Conservation (phyloP, 176 grass and related monocot genomes). For the Avena eriantha region DNA sequence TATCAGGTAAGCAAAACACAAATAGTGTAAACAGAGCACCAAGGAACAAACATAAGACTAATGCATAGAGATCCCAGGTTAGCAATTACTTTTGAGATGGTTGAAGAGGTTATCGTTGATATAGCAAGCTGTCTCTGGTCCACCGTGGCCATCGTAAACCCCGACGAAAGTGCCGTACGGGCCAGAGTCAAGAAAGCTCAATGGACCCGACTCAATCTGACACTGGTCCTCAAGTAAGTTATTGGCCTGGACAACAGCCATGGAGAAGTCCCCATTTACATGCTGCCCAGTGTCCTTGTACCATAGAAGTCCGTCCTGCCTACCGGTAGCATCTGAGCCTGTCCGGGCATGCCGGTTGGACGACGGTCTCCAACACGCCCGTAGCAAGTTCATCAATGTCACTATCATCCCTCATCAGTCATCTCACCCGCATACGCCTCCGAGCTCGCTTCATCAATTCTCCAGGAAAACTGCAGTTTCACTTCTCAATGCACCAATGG, state of each 20-base stretch:
- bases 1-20: not conserved
- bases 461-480: not conserved
- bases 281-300: constrained; percentile 94
- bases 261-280: constrained; percentile 86
- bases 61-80: not conserved
- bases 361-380: constrained; percentile 85
- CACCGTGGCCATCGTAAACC: constrained; percentile 93
- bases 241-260: constrained; percentile 97
- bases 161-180: constrained; percentile 88
- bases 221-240: constrained; percentile 91
- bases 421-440: constrained; percentile 43
- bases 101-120: constrained; percentile 88
- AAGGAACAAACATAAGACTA: constrained; percentile 28
- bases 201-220: constrained; percentile 76
- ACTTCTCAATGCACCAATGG: not conserved
- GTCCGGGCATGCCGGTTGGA: constrained; percentile 58
- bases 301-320: constrained; percentile 89
- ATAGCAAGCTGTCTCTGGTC: constrained; percentile 87
- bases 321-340: constrained; percentile 60
- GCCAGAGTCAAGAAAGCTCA: constrained; percentile 77
- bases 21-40: not conserved
- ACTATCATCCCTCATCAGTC: constrained; percentile 86
- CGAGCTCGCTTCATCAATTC: constrained; percentile 52
- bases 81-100: constrained; percentile 81
- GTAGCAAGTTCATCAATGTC: constrained; percentile 81